Evolutionary conservation across 305 asterid species (phyloP).

Genomic region (Solanum hybrid): DNA sequence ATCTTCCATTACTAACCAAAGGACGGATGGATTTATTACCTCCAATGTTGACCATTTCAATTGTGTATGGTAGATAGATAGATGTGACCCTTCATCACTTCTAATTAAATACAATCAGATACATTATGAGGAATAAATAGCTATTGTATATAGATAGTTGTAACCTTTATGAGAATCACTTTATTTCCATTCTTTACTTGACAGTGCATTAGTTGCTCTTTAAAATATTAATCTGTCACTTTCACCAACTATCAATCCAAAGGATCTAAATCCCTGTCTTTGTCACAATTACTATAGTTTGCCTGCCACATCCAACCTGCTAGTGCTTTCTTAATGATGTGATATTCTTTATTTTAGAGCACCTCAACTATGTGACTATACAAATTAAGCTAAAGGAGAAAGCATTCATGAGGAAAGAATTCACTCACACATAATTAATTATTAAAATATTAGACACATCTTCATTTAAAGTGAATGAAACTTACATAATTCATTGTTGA

Average conservation of each 20-base stretch:
- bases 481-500: background rate
- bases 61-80: background rate
- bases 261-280: too few relatives aligned
- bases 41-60: background rate
- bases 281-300: background rate
- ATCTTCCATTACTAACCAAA: background rate
- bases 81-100: background rate
- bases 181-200: background rate
- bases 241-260: background rate
- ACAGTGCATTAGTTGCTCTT: background rate
- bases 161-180: too few relatives aligned
- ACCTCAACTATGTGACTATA: background rate
- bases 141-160: background rate
- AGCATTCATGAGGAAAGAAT: background rate
- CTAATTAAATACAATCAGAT: background rate
- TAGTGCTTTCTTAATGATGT: background rate
- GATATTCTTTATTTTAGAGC: background rate
- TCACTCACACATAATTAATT: background rate
- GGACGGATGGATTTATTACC: background rate
- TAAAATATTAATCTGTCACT: too few relatives aligned
- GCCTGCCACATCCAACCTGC: background rate
- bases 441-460: background rate
- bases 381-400: background rate
- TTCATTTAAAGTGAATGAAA: background rate
- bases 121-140: background rate